Evolutionary conservation across 2,329 filamentous ascomycete species (phyloP).

Genomic region (Tolypocladium inflatum): DNA sequence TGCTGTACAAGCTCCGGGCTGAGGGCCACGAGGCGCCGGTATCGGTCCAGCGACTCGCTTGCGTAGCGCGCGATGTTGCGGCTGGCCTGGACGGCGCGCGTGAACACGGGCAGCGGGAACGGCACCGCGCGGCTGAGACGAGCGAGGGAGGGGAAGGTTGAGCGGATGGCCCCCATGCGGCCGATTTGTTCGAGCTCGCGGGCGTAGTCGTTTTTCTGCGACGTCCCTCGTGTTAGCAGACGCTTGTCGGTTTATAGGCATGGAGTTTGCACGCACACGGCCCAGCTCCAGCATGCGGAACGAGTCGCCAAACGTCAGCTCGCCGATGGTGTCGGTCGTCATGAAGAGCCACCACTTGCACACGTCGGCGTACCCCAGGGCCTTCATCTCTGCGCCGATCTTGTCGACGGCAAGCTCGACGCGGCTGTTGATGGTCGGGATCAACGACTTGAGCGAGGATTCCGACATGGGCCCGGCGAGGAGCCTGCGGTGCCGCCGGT

Average conservation of each 20-base stretch:
- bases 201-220: constrained; percentile 25
- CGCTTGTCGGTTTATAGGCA: background rate
- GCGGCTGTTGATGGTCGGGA: constrained; percentile 23
- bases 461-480: constrained; percentile 30
- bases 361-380: constrained; percentile 29
- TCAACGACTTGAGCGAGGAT: constrained; percentile 19
- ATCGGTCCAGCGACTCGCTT: constrained; percentile 15
- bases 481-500: constrained; percentile 30
- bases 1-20: constrained; percentile 11
- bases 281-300: constrained; percentile 42
- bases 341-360: constrained; percentile 46
- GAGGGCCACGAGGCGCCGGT: constrained; percentile 12
- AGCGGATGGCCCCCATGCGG: constrained; percentile 11
- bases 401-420: constrained; percentile 28
- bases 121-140: constrained; percentile 9
- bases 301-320: constrained; percentile 46
- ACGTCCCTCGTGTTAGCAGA: background rate
- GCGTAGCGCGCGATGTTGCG: constrained; percentile 14
- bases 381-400: constrained; percentile 33
- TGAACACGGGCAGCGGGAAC: constrained; percentile 14
- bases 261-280: constrained; percentile 22
- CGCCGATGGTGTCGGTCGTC: constrained; percentile 43
- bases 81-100: constrained; percentile 1
- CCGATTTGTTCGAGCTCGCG: constrained; percentile 23
- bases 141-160: constrained; percentile 18